These are phyloP conservation scores for Mortierella sp. DNA, from an alignment of 371 early-diverging fungal species.

Conservation along the genomic window DNA sequence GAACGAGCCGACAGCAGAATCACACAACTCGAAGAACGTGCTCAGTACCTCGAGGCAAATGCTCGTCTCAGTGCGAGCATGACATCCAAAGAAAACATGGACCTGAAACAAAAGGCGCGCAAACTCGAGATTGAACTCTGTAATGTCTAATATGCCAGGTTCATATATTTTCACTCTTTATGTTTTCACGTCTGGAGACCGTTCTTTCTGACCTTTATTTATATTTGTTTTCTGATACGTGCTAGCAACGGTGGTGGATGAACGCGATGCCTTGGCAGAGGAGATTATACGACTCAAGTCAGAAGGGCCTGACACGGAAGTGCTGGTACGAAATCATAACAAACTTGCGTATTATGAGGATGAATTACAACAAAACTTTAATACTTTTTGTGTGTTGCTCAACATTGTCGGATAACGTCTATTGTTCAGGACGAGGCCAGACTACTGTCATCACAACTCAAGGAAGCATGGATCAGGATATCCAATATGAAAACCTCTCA, in stretches of 20 bases:
- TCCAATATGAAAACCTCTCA: slow-evolving; percentile 27
- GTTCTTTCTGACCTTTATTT: too few species aligned
- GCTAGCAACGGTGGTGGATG: slow-evolving; percentile 38
- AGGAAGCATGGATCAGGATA: slow-evolving; percentile 40
- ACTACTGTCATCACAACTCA: slow-evolving; percentile 32
- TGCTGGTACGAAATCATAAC: slow-evolving; percentile 16
- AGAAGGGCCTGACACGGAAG: slow-evolving; percentile 11
- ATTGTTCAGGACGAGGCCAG: slow-evolving; percentile 45
- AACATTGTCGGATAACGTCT: too few species aligned
- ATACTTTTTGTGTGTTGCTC: too few species aligned
- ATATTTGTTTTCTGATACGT: not conserved
- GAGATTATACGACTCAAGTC: slow-evolving; percentile 14
- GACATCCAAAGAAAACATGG: slow-evolving; percentile 35
- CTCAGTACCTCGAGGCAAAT: slow-evolving; percentile 40
- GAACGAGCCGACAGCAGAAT: slow-evolving; percentile 20
- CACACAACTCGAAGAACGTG: slow-evolving; percentile 39
- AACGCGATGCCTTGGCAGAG: slow-evolving; percentile 23
- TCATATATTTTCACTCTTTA: too few species aligned
- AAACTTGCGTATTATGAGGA: too few species aligned
- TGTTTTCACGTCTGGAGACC: too few species aligned
- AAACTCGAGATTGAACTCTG: slow-evolving; percentile 49
- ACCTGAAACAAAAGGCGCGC: slow-evolving; percentile 39
- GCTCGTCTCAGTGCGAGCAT: slow-evolving; percentile 41
- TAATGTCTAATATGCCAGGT: slow-evolving; percentile 14
- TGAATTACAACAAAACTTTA: too few species aligned